These are phyloP conservation scores for Raddia distichophylla DNA, from an alignment of 176 grass and related monocot genomes.

Conservation along the genomic window DNA sequence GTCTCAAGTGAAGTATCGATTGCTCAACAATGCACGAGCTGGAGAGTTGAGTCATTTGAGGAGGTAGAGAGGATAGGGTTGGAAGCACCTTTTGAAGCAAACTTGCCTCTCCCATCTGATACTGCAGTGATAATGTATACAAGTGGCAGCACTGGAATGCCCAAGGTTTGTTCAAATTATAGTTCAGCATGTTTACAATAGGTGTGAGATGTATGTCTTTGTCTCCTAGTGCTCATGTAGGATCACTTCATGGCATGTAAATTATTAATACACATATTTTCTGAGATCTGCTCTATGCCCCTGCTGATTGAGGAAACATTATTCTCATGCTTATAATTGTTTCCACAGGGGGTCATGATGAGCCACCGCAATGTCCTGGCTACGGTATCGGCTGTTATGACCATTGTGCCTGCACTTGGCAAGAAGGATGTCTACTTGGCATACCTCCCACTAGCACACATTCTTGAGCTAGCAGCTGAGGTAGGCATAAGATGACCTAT, in stretches of 20 bases:
- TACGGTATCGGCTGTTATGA: constrained; percentile 85
- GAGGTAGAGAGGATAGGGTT: constrained; percentile 75
- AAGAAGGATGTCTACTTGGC: constrained; percentile 92
- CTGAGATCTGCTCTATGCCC: constrained; percentile 15
- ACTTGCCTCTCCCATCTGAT: constrained; percentile 69
- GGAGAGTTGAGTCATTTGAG: constrained; percentile 73
- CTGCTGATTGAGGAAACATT: neutral
- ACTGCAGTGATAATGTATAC: constrained; percentile 98
- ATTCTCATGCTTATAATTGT: constrained; percentile 25
- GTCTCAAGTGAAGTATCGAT: constrained; percentile 71
- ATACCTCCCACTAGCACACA: constrained; percentile 91
- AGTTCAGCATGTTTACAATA: neutral
- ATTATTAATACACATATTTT: constrained; percentile 11
- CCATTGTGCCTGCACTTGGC: constrained; percentile 77
- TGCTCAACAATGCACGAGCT: constrained; percentile 68
- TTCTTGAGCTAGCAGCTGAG: constrained; percentile 97
- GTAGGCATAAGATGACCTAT: constrained; percentile 39
- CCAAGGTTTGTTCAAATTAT: constrained; percentile 73
- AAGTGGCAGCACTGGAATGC: constrained; percentile 96
- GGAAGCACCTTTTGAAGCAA: constrained; percentile 62
- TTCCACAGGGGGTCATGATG: constrained; percentile 87
- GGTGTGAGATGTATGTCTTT: constrained; percentile 10
- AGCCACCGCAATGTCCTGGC: constrained; percentile 86
- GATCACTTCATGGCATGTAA: constrained; percentile 24
- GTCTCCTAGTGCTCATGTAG: constrained; percentile 20